Conservation (phyloP, 257 asterid genomes). For the Leptodermis oblonga region DNA sequence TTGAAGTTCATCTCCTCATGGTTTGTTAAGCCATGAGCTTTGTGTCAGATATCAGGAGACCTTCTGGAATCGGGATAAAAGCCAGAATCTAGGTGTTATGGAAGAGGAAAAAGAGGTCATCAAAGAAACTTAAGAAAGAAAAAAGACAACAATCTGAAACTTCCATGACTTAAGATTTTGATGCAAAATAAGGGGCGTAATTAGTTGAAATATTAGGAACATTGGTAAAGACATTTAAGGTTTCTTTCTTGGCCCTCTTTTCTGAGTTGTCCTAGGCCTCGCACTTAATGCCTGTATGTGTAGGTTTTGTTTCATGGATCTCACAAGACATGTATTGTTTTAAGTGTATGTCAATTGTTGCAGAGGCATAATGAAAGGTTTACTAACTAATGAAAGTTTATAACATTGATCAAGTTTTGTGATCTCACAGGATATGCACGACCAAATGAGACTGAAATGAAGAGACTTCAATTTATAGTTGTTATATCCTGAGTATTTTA, state of each 20-base stretch:
- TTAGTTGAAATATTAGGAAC: conserved; percentile 85
- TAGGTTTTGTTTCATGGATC: no score
- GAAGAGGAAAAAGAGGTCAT: conserved; percentile 83
- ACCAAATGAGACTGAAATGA: background rate
- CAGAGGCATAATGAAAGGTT: no score
- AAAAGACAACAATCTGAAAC: conserved; percentile 78
- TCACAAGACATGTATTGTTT: no score
- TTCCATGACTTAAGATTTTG: conserved; percentile 93
- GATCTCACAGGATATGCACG: background rate
- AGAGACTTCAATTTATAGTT: background rate
- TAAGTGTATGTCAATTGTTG: no score
- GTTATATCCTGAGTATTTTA: background rate
- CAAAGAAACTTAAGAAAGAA: conserved; percentile 84
- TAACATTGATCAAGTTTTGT: no score
- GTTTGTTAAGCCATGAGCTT: no score
- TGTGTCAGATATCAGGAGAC: conserved; percentile 69
- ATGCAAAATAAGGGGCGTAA: conserved; percentile 95
- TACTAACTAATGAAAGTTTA: background rate
- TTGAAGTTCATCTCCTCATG: no score
- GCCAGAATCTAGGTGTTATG: conserved; percentile 80
- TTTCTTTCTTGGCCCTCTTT: conserved; percentile 11
- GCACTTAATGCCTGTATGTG: no score
- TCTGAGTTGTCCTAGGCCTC: background rate
- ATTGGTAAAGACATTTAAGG: conserved; percentile 96
- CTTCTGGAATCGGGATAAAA: conserved; percentile 90